Base-by-base conservation (phyloP, 345 rosid genomes). In the Psidium friedrichsthalianum region DNA sequence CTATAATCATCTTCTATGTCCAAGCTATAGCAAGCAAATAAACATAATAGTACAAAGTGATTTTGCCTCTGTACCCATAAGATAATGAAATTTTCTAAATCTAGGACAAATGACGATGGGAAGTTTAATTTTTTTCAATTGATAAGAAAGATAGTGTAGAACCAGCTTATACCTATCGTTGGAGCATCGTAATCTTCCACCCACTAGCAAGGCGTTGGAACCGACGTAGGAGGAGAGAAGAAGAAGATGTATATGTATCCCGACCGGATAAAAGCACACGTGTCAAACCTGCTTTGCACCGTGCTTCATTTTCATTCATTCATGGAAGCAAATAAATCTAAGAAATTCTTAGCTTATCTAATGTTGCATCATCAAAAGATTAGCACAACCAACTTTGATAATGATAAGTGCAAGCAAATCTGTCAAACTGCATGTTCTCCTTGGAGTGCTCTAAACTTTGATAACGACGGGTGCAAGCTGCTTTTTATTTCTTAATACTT, bases 181-280 rank as follows among this genome's bases (percentile, higher is more conserved):
- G 20, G 56, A 11, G 14, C 15, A 2, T 57, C 3, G 13, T 57
- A 11, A 25, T 25, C 15, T 25, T 25, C 29, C 64, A 57, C 29
- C 15, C 29, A 57, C 14, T 0, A 57, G 3, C 3, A 0, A 0
- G 14, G 61, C 6, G 25, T 25, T 57, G 15, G 29, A 11, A 2
- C 29, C 29, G 6, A 57, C 1, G 1, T 57, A 25, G 64, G 64
- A 0, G 25, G 64, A 57, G 29, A 57, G 64, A 57, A 11, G 15
- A 11, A 57, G 2, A 6, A 11, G 11, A 57, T 25, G 6, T 11
- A 24, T 57, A 11, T 57, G 0, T 24, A 56, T 25, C n/a, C n/a
- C 0, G 6, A 24, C 2, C 0, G 2, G 13, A 56, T 56, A 21
- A 11, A 21, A 56, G 12, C 12, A 8, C 11, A 0, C 22, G 25